Base-by-base conservation (phyloP, 176 grass and related monocot species). In the Carex parvula region DNA sequence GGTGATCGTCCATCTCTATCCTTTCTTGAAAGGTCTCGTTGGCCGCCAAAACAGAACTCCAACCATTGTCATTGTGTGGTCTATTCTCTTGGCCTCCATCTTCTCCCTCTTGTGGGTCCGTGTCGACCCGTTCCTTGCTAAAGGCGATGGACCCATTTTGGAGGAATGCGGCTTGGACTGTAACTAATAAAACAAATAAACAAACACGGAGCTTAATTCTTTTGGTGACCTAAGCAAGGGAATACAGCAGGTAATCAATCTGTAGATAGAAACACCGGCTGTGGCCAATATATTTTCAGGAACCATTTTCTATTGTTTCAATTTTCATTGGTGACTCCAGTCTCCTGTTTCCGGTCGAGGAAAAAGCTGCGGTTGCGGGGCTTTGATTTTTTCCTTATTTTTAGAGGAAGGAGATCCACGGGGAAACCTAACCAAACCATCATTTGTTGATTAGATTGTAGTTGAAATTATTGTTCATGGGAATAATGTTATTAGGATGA, bases 401-500 rank as follows among this genome's bases (percentile, higher is more conserved):
- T 53, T 82, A 50, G 80, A 46, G 60, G 80, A 82, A 64, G 59
- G 80, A 50, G 80, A 48, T 64, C 12, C 18, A 41, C 13, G 29
- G 60, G 60, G 62, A 6, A 75, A 75, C 37, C 37, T 6, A 39
- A 6, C 37, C 37, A 39, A 39, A 39, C 39, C 41, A 65, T 22
- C n/a, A 82, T 82, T 82, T 82, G 80, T 82, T 82, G 41, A 82
- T 82, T 82, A 82, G 80, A 82, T 82, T 82, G 80, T 82, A 82
- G 80, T 82, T 67, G 58, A 74, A 52, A 74, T 54, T 52, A 75
- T 75, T 54, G 46, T 75, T 54, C 2, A 75, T 26, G 46, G 71
- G 71, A 75, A 75, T 75, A 75, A 75, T 75, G 71, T 11, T 75
- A 75, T 75, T 75, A 54, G 71, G 71, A 75, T 50, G 71, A 73